Percentiles rank a stretch among this genome's conserved stretches.
Conservation (phyloP, 2,329 filamentous ascomycete species). For the Hypoxylon sp. region DNA sequence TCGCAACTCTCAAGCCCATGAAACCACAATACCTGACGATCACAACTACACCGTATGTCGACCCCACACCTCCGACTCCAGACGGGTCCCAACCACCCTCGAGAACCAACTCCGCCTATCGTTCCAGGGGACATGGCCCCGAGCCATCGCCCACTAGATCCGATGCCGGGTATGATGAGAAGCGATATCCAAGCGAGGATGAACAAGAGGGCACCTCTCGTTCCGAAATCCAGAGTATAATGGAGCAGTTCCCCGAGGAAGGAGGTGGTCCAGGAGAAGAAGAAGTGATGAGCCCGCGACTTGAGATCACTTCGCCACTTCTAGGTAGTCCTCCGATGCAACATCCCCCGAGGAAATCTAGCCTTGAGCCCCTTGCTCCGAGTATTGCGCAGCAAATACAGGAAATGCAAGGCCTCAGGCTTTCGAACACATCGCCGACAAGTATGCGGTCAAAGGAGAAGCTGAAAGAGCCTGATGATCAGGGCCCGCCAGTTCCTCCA, state of each 20-base stretch:
- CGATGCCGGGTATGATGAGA: constrained; percentile 70
- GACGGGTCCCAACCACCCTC: constrained; percentile 68
- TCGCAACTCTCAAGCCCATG: constrained; percentile 63
- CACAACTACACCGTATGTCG: constrained; percentile 64
- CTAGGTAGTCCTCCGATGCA: constrained; percentile 72
- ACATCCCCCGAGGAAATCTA: constrained; percentile 87
- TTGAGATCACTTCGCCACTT: constrained; percentile 85
- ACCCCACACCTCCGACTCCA: constrained; percentile 71
- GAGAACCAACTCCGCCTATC: constrained; percentile 68
- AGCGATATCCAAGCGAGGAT: constrained; percentile 69
- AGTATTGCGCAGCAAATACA: constrained; percentile 63
- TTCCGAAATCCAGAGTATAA: constrained; percentile 95
- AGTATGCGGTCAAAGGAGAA: constrained; percentile 56
- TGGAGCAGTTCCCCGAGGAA: constrained; percentile 91
- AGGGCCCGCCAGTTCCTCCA: constrained; percentile 69
- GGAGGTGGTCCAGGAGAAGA: constrained; percentile 78
- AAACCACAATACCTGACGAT: constrained; percentile 63
- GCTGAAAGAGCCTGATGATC: constrained; percentile 57
- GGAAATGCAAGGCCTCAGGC: constrained; percentile 60
- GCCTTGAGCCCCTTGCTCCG: constrained; percentile 78
- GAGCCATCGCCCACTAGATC: constrained; percentile 68
- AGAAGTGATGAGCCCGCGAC: constrained; percentile 91
- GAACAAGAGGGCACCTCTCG: constrained; percentile 77
- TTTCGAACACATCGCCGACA: constrained; percentile 58
- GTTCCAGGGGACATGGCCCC: constrained; percentile 60